A percentile compares a stretch with the other conserved stretches of the same genome.
Evolutionary conservation across 75 land plant genomes (phyloP).

Genomic region (Pinus albicaulis): DNA sequence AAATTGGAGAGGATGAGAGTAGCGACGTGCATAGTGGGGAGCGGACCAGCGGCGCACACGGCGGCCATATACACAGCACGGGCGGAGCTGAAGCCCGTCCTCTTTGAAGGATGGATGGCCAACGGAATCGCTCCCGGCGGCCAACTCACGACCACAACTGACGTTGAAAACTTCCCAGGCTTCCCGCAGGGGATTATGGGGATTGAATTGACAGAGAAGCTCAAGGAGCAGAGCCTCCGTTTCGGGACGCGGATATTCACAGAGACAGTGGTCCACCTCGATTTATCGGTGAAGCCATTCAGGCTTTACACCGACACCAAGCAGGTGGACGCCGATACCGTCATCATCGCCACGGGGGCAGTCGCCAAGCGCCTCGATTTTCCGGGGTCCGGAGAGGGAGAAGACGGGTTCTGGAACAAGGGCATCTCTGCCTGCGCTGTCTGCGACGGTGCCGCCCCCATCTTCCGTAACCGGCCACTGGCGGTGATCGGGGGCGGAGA

Average conservation of each 20-base stretch:
- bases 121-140: constrained; percentile 96
- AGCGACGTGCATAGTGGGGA: constrained; percentile 81
- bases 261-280: constrained; percentile 74
- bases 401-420: constrained; percentile 56
- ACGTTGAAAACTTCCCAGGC: constrained; percentile 97
- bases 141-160: constrained; percentile 96
- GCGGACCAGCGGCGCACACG: constrained; percentile 98
- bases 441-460: constrained; percentile 95
- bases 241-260: constrained; percentile 78
- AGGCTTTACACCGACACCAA: constrained; percentile 40
- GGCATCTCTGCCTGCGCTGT: constrained; percentile 98
- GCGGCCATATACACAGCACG: constrained; percentile 93
- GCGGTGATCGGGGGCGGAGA: constrained; percentile 98
- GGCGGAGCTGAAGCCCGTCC: constrained; percentile 82
- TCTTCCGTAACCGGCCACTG: constrained; percentile 78
- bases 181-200: constrained; percentile 88
- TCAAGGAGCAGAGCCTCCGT: constrained; percentile 65
- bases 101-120: constrained; percentile 96
- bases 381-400: constrained; percentile 50
- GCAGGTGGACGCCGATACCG: constrained; percentile 67
- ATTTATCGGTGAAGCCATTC: constrained; percentile 63
- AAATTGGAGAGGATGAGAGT: constrained; percentile 28
- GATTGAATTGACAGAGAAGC: constrained; percentile 66
- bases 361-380: constrained; percentile 78
- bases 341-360: constrained; percentile 90